A percentile compares a stretch with the other conserved stretches of the same genome.
Evolutionary conservation across 768 basidiomycete species (phyloP).

Genomic region (Lactarius trivialis): DNA sequence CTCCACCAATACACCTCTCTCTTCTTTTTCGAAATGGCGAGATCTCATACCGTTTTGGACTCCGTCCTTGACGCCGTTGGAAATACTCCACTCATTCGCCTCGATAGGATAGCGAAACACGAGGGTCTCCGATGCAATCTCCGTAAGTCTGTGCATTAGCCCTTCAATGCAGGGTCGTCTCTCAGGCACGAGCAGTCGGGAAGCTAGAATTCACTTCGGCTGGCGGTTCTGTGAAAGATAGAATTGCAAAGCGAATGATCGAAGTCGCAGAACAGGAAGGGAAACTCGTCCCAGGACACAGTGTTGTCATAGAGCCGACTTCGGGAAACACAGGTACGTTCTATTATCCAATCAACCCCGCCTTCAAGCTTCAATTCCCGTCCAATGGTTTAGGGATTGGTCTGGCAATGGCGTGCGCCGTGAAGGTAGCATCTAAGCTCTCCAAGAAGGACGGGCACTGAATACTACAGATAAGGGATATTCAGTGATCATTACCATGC

Average conservation of each 20-base stretch:
- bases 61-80: conserved; percentile 83
- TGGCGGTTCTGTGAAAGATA: conserved; percentile 93
- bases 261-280: conserved; percentile 90
- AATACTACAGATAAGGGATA: conserved; percentile 71
- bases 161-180: neutral
- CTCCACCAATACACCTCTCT: neutral
- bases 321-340: conserved; percentile 87
- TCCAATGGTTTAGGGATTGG: conserved; percentile 53
- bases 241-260: conserved; percentile 95
- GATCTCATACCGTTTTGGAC: conserved; percentile 65
- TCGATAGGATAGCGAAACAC: conserved; percentile 68
- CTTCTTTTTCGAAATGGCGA: neutral
- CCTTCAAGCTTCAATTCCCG: neutral
- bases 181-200: conserved; percentile 46
- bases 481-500: conserved; percentile 83
- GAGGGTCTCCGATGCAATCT: conserved; percentile 86
- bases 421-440: conserved; percentile 58
- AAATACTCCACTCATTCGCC: conserved; percentile 82
- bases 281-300: conserved; percentile 76
- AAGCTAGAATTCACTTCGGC: conserved; percentile 88
- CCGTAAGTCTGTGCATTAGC: conserved; percentile 45
- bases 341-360: neutral
- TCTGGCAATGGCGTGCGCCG: conserved; percentile 84
- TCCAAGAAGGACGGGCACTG: conserved; percentile 40
- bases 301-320: conserved; percentile 91